Percentiles rank a stretch among this genome's conserved stretches.
These are phyloP conservation scores for Scedosporium apiospermum DNA, from an alignment of 2,329 filamentous ascomycete species.

Conservation along the genomic window DNA sequence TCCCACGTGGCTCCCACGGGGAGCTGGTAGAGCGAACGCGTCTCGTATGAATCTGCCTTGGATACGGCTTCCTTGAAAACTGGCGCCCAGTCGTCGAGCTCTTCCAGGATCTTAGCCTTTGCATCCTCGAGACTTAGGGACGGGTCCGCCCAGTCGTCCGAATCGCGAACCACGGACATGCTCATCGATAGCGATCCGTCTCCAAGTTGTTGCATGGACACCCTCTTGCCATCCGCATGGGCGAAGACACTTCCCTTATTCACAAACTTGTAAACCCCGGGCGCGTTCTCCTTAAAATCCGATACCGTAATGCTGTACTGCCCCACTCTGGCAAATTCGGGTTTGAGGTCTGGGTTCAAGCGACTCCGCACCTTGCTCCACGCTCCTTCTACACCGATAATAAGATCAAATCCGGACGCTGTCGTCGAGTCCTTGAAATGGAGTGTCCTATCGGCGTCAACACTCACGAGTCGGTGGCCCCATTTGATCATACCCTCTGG, in stretches of 20 bases:
- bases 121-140: constrained; percentile 25
- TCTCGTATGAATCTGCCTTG: constrained; percentile 19
- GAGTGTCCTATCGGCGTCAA: constrained; percentile 24
- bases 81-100: constrained; percentile 30
- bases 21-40: constrained; percentile 41
- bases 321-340: constrained; percentile 35
- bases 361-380: constrained; percentile 26
- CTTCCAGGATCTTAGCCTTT: constrained; percentile 25
- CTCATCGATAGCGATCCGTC: constrained; percentile 36
- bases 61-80: constrained; percentile 30
- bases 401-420: constrained; percentile 26
- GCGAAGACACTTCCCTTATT: constrained; percentile 38
- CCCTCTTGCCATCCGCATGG: constrained; percentile 27
- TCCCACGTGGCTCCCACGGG: constrained; percentile 39
- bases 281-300: constrained; percentile 29
- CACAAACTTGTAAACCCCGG: constrained; percentile 31
- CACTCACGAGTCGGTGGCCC: constrained; percentile 30
- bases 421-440: constrained; percentile 24
- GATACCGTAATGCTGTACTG: constrained; percentile 30
- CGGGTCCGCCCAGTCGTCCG: constrained; percentile 25
- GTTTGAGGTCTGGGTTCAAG: constrained; percentile 27
- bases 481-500: constrained; percentile 34
- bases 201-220: constrained; percentile 32
- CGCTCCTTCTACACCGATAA: constrained; percentile 26
- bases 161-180: constrained; percentile 25